Evolutionary conservation across 352 stramenopile species (phyloP).

Genomic region (Aphanomyces astaci): DNA sequence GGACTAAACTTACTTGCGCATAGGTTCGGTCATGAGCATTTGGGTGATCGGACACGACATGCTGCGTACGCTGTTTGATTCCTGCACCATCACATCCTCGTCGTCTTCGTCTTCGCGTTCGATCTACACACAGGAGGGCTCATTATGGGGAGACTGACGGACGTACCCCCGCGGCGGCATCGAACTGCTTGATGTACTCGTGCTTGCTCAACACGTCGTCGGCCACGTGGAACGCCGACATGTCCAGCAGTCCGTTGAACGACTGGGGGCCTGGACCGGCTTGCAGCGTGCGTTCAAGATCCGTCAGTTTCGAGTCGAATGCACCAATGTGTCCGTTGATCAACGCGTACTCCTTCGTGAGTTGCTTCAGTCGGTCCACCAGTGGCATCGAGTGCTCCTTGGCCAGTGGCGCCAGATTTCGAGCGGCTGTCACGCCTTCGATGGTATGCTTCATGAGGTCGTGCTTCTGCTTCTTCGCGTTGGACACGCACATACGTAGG

Average conservation of each 20-base stretch:
- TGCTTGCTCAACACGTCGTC: slow-evolving; percentile 40
- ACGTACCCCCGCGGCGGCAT: slow-evolving; percentile 57
- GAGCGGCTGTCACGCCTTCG: slow-evolving; percentile 57
- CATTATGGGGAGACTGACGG: too few species aligned
- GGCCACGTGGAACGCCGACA: neutral
- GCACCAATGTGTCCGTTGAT: slow-evolving; percentile 51
- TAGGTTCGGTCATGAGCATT: slow-evolving; percentile 65
- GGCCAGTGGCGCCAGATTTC: slow-evolving; percentile 52
- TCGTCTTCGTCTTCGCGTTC: slow-evolving; percentile 57
- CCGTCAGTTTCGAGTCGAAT: slow-evolving; percentile 67
- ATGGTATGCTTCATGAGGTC: slow-evolving; percentile 69
- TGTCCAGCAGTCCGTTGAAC: neutral
- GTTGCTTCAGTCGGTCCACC: slow-evolving; percentile 46
- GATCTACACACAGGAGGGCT: slow-evolving; percentile 44
- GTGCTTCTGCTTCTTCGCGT: slow-evolving; percentile 35
- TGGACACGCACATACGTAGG: neutral
- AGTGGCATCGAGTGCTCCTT: slow-evolving; percentile 52
- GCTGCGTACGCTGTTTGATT: slow-evolving; percentile 66
- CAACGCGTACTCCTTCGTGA: slow-evolving; percentile 58
- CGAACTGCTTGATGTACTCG: slow-evolving; percentile 76
- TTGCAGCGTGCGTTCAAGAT: slow-evolving; percentile 46
- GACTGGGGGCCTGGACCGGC: slow-evolving; percentile 34
- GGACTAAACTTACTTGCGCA: too few species aligned
- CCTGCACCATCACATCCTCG: slow-evolving; percentile 71
- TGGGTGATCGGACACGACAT: slow-evolving; percentile 75